A percentile compares a stretch with the other conserved stretches of the same genome.
Evolutionary conservation across 2,329 filamentous ascomycete genomes (phyloP).

Genomic region (Diaporthe ampelina): DNA sequence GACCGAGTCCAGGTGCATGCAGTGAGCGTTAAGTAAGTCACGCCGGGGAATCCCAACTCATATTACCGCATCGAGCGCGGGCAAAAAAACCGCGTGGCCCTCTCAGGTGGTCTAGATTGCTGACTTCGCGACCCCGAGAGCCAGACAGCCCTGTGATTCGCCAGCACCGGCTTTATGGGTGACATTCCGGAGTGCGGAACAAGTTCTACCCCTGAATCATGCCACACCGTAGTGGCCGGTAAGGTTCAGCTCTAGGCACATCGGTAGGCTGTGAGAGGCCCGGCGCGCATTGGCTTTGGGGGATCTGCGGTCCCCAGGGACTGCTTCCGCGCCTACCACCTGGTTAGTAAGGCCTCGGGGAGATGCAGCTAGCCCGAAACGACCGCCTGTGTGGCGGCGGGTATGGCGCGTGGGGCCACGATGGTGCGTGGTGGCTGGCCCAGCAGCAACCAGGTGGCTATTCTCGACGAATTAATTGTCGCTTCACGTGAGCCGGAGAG

Average conservation of each 20-base stretch:
- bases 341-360: neutral
- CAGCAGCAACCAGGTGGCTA: neutral
- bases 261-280: constrained; percentile 3
- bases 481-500: constrained; percentile 9
- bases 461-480: neutral
- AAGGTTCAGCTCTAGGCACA: constrained; percentile 6
- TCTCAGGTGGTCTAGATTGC: constrained; percentile 1
- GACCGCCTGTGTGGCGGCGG: constrained; percentile 22
- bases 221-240: constrained; percentile 1
- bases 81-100: constrained; percentile 7
- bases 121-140: neutral
- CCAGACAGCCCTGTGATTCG: neutral
- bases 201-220: constrained; percentile 24
- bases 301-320: constrained; percentile 8
- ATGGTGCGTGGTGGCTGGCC: neutral
- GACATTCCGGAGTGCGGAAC: neutral
- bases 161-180: neutral
- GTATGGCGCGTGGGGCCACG: constrained; percentile 22
- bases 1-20: neutral
- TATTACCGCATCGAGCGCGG: constrained; percentile 8
- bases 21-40: neutral
- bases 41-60: neutral
- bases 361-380: constrained; percentile 25
- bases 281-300: neutral
- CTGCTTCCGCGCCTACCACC: constrained; percentile 25